phyloP scores from a whole-genome alignment of 306 rosid genomes.

The Trifolium pratense region DNA sequence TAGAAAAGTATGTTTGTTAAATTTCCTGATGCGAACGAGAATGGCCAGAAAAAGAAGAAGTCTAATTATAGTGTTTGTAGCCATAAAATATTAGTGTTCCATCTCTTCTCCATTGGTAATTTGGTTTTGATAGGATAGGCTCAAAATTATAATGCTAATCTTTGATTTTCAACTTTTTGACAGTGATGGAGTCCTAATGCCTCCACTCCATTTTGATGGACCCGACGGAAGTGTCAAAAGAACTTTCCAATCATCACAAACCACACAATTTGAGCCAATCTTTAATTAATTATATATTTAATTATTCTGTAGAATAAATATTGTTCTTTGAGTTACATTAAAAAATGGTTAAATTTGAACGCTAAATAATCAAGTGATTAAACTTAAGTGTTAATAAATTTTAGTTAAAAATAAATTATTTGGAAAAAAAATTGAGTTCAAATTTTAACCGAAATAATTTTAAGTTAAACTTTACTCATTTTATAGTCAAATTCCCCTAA shows the following conservation, averaged over 20 bases:
- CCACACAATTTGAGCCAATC: neutral
- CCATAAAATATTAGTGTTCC: no score
- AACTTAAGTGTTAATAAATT: no score
- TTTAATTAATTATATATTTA: neutral
- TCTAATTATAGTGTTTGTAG: no score
- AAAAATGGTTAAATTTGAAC: neutral
- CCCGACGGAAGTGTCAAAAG: neutral
- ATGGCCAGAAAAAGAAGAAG: no score
- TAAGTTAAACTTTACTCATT: no score
- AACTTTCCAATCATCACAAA: neutral
- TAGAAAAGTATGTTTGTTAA: no score
- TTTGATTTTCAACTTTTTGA: constrained; percentile 40
- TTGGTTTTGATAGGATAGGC: constrained; percentile 34
- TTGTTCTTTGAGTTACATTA: neutral
- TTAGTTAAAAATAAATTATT: no score
- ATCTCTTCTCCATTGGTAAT: neutral
- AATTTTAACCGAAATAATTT: no score
- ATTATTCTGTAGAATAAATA: neutral
- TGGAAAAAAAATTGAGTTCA: no score
- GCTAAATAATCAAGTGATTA: no score
- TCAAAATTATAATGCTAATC: constrained; percentile 41
- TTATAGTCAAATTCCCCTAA: no score
- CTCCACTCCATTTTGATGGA: constrained; percentile 20
- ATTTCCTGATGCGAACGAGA: no score
- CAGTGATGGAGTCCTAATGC: constrained; percentile 56